Evolutionary conservation across 768 basidiomycete species (phyloP).

Genomic region (Nidula microcarpa): DNA sequence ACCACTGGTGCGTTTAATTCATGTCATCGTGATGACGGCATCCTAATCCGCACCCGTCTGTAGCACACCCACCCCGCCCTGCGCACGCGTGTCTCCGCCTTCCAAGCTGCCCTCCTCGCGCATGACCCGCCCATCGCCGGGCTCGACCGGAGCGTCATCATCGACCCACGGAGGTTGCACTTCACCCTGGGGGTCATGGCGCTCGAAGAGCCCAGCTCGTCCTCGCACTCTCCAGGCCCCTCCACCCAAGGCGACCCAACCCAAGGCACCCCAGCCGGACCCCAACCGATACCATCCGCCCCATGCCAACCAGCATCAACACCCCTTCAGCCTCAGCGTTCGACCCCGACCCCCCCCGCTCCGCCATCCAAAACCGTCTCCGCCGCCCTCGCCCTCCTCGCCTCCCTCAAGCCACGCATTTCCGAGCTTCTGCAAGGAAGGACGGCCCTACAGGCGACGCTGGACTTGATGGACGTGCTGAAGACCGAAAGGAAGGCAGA

Average conservation of each 20-base stretch:
- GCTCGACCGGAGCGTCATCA: constrained; percentile 56
- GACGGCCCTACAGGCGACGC: constrained; percentile 22
- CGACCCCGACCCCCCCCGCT: not conserved
- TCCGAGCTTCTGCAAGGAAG: constrained; percentile 28
- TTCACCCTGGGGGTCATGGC: constrained; percentile 75
- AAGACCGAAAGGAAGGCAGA: constrained; percentile 19
- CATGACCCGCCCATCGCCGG: constrained; percentile 35
- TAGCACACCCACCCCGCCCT: constrained; percentile 34
- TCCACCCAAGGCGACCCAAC: not conserved
- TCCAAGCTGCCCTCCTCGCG: constrained; percentile 41
- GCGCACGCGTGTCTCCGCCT: constrained; percentile 27
- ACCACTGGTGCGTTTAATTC: not conserved
- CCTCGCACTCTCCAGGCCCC: not conserved
- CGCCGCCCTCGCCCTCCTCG: constrained; percentile 40
- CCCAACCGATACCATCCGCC: not conserved
- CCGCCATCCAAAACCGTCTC: constrained; percentile 23
- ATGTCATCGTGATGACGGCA: not conserved
- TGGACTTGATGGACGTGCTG: constrained; percentile 49
- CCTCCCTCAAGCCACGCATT: constrained; percentile 37
- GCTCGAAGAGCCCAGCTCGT: constrained; percentile 24
- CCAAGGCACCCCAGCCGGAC: not conserved
- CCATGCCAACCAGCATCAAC: not conserved
- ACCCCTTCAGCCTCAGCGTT: not conserved
- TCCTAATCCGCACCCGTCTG: not conserved
- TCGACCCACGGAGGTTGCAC: constrained; percentile 60